Evolutionary conservation across 228 moss, liverwort and hornwort genomes (phyloP), one percentile per base, ranked within the genome.

Genomic region (Sphagnum magellanicum): DNA sequence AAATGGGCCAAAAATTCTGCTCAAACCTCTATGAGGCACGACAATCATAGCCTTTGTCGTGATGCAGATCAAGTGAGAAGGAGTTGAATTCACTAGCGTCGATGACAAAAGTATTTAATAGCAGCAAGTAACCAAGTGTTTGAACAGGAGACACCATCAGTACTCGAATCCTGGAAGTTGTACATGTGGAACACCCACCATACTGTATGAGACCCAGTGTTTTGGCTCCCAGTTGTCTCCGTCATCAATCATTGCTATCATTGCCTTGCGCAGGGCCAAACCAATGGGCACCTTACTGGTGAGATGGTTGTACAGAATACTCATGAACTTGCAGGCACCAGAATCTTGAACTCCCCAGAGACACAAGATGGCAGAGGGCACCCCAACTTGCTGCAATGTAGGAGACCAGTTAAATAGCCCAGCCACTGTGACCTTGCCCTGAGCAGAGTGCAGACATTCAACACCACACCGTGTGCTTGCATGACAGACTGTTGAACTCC

Each of bases 321-420:
- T 49, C 65, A 66, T 66, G 65, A 66, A 66, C 15, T 9, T 49
- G 17, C 65, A 49, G 9, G 49, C 65, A 66, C 51, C 65, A 11
- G 17, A 66, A 15, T 66, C 65, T 46, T 66, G 46, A 47, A 66
- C 65, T 66, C 50, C 65, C 65, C 65, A 66, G 11, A 46, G 65
- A 66, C 65, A 66, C 65, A 66, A 66, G 65, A 66, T 50, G 12
- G 9, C 17, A 6, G 65, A 47, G 65, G 48, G 48, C 32, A 66
- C 5, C 65, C 65, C 65, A 66, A 49, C 65, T 49, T 46, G 11
- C 65, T 66, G 65, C 65, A 66, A 66, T 66, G 48, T 66, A 66
- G 5, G 65, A 47, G 65, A 66, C 65, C 65, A 66, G 65, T 66
- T 66, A 9, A 47, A 66, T 46, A 66, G 11, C 65, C 32, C 51